phyloP scores from a whole-genome alignment of 2,329 filamentous ascomycete genomes.

The Beauveria sp. region DNA sequence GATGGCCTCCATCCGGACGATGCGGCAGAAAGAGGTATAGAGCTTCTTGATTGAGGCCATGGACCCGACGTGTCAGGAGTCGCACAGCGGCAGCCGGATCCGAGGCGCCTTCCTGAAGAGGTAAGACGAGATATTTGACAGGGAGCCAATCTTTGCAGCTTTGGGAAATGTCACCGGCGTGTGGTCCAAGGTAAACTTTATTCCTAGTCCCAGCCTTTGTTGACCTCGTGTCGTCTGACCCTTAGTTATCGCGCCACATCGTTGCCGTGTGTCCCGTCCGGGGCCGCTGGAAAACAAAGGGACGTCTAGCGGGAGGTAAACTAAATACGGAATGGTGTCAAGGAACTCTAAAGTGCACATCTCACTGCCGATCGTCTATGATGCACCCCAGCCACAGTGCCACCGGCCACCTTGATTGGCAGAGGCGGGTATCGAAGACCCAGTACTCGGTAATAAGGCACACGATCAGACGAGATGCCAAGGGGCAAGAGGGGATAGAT shows the following conservation, averaged over 20 bases:
- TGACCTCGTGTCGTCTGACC: neutral
- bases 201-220: neutral
- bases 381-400: neutral
- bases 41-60: neutral
- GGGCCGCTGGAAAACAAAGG: neutral
- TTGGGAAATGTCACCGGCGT: constrained; percentile 1
- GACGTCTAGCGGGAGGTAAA: neutral
- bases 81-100: neutral
- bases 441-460: neutral
- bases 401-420: neutral
- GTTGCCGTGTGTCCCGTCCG: neutral
- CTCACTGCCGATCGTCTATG: constrained; percentile 2
- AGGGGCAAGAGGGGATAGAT: neutral
- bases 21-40: neutral
- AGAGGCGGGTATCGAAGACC: neutral
- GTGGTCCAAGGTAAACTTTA: neutral
- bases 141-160: constrained; percentile 1
- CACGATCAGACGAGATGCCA: constrained; percentile 7
- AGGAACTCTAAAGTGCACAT: neutral
- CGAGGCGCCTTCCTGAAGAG: constrained; percentile 3
- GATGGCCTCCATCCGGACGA: neutral
- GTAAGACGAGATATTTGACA: neutral
- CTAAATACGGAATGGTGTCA: neutral
- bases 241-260: neutral
- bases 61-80: neutral